Conservation (phyloP, 345 rosid species). For the Gossypium thurberi region DNA sequence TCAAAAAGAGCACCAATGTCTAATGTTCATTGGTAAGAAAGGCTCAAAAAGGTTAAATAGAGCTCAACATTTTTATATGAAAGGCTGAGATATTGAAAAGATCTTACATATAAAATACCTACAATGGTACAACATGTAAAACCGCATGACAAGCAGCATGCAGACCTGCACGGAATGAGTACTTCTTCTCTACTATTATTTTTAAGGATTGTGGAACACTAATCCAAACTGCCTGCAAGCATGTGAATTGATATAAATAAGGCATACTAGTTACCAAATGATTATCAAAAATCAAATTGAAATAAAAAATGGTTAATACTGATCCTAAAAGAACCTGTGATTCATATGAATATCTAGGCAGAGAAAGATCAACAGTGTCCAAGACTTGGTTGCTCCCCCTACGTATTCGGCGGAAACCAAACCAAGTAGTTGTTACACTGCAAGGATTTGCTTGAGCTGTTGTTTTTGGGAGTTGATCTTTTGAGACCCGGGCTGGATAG, state of each 20-base stretch:
- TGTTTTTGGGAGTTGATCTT: constrained; percentile 41
- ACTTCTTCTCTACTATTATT: constrained; percentile 35
- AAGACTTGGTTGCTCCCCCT: constrained; percentile 41
- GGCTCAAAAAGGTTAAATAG: background rate
- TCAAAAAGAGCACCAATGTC: background rate
- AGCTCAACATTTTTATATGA: background rate
- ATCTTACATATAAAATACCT: constrained; percentile 20
- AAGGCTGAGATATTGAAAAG: constrained; percentile 1
- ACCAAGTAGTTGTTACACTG: constrained; percentile 77
- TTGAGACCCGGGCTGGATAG: constrained; percentile 38
- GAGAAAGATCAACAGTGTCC: constrained; percentile 54
- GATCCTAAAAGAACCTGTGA: constrained; percentile 53
- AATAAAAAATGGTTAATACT: background rate
- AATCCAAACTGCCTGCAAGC: constrained; percentile 83
- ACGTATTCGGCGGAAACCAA: constrained; percentile 58
- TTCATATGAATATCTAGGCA: constrained; percentile 70
- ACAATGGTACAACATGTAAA: constrained; percentile 75
- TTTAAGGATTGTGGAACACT: constrained; percentile 57
- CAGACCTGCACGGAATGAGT: constrained; percentile 60
- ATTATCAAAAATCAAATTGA: background rate
- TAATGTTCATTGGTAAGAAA: background rate
- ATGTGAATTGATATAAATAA: constrained; percentile 8
- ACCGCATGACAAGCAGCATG: constrained; percentile 95
- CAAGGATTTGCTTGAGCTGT: constrained; percentile 70
- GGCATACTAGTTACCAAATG: background rate